These are phyloP conservation scores for Xylaria bambusicola DNA, from an alignment of 495 filamentous ascomycete genomes.

Conservation along the genomic window DNA sequence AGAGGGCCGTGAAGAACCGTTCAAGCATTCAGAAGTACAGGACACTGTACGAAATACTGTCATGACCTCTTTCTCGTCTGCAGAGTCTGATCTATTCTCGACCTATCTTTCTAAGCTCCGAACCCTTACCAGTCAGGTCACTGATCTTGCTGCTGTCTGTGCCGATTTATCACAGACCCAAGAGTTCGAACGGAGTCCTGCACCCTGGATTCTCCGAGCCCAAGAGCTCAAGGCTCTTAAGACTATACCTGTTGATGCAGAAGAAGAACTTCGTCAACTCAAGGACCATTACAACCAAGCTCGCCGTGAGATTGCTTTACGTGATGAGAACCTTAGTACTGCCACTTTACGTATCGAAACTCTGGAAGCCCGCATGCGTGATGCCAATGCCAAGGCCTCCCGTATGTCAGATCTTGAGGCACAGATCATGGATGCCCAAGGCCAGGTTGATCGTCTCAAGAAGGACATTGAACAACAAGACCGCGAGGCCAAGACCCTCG, in stretches of 20 bases:
- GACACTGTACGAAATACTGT: slow-evolving; percentile 61
- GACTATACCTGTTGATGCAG: slow-evolving; percentile 73
- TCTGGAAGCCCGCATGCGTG: slow-evolving; percentile 77
- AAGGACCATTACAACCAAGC: slow-evolving; percentile 72
- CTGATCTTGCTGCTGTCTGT: slow-evolving; percentile 72
- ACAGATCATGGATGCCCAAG: slow-evolving; percentile 56
- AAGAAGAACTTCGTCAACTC: slow-evolving; percentile 73
- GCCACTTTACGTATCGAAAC: slow-evolving; percentile 88
- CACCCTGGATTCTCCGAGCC: slow-evolving; percentile 84
- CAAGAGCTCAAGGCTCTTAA: slow-evolving; percentile 77
- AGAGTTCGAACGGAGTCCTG: slow-evolving; percentile 73
- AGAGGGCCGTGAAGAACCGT: slow-evolving; percentile 69
- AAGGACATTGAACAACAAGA: slow-evolving; percentile 65
- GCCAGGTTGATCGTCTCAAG: slow-evolving; percentile 58
- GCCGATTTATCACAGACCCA: slow-evolving; percentile 75
- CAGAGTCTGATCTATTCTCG: slow-evolving; percentile 64
- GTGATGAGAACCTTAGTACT: slow-evolving; percentile 69
- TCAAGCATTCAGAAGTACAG: slow-evolving; percentile 66
- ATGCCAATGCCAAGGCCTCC: slow-evolving; percentile 69
- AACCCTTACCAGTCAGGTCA: slow-evolving; percentile 61
- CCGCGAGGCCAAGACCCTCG: slow-evolving; percentile 57
- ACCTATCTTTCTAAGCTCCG: slow-evolving; percentile 69
- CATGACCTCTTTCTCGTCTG: slow-evolving; percentile 46
- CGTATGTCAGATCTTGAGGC: slow-evolving; percentile 65
- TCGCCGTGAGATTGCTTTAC: slow-evolving; percentile 61